These are phyloP conservation scores for Lonicera japonica DNA, from an alignment of 129 eudicot genomes.

Conservation along the genomic window DNA sequence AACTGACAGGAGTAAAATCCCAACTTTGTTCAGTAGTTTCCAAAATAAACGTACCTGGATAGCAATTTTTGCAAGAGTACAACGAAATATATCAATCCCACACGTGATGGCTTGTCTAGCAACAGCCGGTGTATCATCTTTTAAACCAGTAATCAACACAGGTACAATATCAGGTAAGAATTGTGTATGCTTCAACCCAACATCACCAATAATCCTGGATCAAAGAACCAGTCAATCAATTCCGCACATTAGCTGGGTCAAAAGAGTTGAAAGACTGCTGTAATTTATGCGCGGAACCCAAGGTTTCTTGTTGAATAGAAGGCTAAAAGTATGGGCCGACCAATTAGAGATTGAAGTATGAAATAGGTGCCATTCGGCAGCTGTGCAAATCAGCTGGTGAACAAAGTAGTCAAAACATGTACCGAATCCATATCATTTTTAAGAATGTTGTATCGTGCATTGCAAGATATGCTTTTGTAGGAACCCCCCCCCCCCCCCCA, in stretches of 20 bases:
- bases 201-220: slow-evolving; percentile 75
- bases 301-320: neutral
- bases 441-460: neutral
- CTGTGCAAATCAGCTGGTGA: too few species aligned
- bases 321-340: too few species aligned
- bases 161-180: slow-evolving; percentile 72
- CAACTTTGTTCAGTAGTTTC: neutral
- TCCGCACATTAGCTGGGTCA: neutral
- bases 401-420: too few species aligned
- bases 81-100: slow-evolving; percentile 60
- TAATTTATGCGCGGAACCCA: too few species aligned
- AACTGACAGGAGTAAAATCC: neutral
- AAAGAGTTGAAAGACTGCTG: too few species aligned
- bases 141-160: slow-evolving; percentile 46
- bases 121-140: slow-evolving; percentile 88
- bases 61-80: slow-evolving; percentile 49
- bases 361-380: too few species aligned
- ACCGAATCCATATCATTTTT: too few species aligned
- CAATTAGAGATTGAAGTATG: too few species aligned
- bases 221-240: slow-evolving; percentile 10
- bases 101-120: slow-evolving; percentile 81
- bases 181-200: slow-evolving; percentile 62
- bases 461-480: neutral
- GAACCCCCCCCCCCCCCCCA: too few species aligned
- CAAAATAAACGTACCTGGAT: slow-evolving; percentile 50